These are phyloP conservation scores for Pseudodiploospora longispora DNA, from an alignment of 2,329 filamentous ascomycete species.

Conservation along the genomic window DNA sequence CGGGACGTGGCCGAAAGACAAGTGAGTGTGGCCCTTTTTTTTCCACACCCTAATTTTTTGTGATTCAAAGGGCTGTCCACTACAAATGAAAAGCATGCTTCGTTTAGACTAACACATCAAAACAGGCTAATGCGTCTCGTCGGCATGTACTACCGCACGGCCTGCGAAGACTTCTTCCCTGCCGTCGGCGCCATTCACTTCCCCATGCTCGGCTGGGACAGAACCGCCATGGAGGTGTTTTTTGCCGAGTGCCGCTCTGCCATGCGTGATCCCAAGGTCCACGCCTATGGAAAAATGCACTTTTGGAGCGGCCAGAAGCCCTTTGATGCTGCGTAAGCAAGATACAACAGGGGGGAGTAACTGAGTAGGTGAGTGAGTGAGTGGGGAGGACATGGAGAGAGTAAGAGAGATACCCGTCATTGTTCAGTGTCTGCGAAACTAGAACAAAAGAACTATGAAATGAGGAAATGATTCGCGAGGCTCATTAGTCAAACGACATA, in stretches of 20 bases:
- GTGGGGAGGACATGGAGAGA: too few species aligned
- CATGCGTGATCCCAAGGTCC: conserved; percentile 23
- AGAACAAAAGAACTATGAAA: too few species aligned
- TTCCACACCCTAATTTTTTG: background rate
- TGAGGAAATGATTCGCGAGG: too few species aligned
- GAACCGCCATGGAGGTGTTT: conserved; percentile 23
- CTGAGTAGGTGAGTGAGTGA: too few species aligned
- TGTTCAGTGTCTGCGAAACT: too few species aligned
- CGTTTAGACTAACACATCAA: too few species aligned
- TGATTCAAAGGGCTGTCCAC: background rate
- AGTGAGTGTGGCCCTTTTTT: conserved; percentile 12
- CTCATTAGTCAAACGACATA: too few species aligned
- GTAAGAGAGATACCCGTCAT: too few species aligned
- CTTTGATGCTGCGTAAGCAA: conserved; percentile 6
- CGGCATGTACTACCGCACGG: conserved; percentile 33
- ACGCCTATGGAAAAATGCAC: conserved; percentile 31
- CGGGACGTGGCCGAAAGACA: conserved; percentile 39
- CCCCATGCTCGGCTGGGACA: conserved; percentile 28
- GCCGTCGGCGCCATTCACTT: conserved; percentile 32
- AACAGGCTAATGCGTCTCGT: conserved; percentile 28
- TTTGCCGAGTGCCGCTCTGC: conserved; percentile 21
- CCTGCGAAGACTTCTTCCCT: conserved; percentile 33
- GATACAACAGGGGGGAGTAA: too few species aligned
- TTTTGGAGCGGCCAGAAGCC: conserved; percentile 36
- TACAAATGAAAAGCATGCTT: too few species aligned